Evolutionary conservation across 2,329 filamentous ascomycete species (phyloP).

Genomic region (Westerdykella sp.): DNA sequence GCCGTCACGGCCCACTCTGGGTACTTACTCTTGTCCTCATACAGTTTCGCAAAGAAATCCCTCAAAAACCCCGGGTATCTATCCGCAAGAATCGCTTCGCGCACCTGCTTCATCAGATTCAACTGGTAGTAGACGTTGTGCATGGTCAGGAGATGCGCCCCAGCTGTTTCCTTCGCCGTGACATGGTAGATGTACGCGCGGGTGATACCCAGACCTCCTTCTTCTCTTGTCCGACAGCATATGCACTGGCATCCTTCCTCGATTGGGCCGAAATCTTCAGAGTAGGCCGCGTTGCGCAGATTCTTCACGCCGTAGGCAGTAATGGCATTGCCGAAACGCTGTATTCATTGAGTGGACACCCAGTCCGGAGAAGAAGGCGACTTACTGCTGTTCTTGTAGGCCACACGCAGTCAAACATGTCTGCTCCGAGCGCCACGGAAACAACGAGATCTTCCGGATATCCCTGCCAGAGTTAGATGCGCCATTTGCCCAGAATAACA

Average conservation of each 20-base stretch:
- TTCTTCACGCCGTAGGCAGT: constrained; percentile 78
- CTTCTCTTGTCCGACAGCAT: constrained; percentile 61
- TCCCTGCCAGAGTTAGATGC: constrained; percentile 47
- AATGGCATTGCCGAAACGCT: constrained; percentile 88
- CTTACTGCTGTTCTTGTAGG: constrained; percentile 80
- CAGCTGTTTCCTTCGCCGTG: constrained; percentile 87
- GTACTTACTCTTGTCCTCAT: constrained; percentile 60
- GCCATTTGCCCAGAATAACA: neutral
- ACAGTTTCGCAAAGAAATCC: constrained; percentile 70
- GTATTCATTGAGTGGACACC: neutral
- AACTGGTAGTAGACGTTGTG: constrained; percentile 95
- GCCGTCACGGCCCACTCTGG: constrained; percentile 82
- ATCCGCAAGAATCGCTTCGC: constrained; percentile 76
- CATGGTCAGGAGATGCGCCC: constrained; percentile 78
- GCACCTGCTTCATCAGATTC: constrained; percentile 67
- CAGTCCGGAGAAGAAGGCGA: neutral
- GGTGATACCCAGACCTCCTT: constrained; percentile 74
- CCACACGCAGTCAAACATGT: constrained; percentile 99
- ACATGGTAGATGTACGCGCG: constrained; percentile 88
- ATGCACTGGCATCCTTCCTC: constrained; percentile 76
- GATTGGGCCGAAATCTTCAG: constrained; percentile 74
- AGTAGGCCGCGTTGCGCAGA: constrained; percentile 68
- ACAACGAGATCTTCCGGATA: constrained; percentile 96
- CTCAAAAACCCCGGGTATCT: constrained; percentile 70
- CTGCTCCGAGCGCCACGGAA: constrained; percentile 85